Evolutionary conservation across 345 rosid genomes (phyloP).

Genomic region (Tarenaya hassleriana): DNA sequence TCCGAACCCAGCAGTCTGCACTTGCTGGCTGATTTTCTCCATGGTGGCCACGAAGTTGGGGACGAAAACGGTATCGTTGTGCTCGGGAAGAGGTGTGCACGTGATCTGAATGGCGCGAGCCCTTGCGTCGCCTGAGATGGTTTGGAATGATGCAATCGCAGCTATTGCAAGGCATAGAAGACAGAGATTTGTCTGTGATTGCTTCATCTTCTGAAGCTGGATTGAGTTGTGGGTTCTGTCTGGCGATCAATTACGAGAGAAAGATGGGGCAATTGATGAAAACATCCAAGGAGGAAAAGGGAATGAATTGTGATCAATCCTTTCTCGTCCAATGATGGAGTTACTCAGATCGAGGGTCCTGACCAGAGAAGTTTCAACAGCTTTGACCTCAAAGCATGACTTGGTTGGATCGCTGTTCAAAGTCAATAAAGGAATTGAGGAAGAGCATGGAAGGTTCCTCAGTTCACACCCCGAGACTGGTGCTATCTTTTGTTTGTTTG

Average conservation of each 20-base stretch:
- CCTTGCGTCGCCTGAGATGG: conserved; percentile 51
- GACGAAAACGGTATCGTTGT: conserved; percentile 54
- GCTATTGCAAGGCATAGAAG: conserved; percentile 18
- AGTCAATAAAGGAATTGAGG: too few relatives aligned
- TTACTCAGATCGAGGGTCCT: too few relatives aligned
- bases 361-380: conserved; percentile 18
- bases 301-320: too few relatives aligned
- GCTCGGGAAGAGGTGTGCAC: conserved; percentile 44
- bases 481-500: too few relatives aligned
- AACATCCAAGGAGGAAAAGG: conserved; percentile 5
- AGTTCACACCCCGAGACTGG: too few relatives aligned
- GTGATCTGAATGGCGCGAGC: conserved; percentile 35
- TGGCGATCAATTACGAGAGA: background rate
- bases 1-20: conserved; percentile 56
- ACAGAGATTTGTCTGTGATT: conserved; percentile 11
- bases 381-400: conserved; percentile 6
- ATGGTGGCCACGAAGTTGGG: conserved; percentile 71
- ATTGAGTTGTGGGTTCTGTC: background rate
- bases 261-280: background rate
- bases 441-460: too few relatives aligned
- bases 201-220: conserved; percentile 15
- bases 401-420: conserved; percentile 1
- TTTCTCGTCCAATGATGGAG: too few relatives aligned
- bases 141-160: conserved; percentile 18
- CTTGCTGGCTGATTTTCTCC: conserved; percentile 72